A percentile compares a stretch with the other conserved stretches of the same genome.
Conservation (phyloP, 306 rosid genomes). For the Canavalia gladiata region DNA sequence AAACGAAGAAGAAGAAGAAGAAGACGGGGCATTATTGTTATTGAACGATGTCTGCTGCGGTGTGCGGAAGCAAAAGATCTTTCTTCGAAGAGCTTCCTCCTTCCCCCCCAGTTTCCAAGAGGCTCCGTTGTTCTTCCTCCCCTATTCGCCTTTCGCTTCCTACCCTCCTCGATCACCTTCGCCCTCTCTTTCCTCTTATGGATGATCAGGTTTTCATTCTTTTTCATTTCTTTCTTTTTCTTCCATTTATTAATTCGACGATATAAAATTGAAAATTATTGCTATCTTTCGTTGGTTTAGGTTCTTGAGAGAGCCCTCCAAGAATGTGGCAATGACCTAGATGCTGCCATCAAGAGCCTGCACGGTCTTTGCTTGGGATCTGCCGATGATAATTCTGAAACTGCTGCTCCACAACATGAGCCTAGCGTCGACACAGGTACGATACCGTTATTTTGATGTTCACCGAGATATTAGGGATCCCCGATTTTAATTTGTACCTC, state of each 20-base stretch:
- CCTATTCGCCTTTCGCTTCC: slow-evolving; percentile 71
- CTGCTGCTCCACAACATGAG: slow-evolving; percentile 47
- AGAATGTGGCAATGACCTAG: slow-evolving; percentile 84
- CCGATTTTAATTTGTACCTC: not conserved
- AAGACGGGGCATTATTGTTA: slow-evolving; percentile 37
- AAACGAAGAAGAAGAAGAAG: not conserved
- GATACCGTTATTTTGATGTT: not conserved
- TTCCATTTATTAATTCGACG: not conserved
- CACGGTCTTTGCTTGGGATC: slow-evolving; percentile 74
- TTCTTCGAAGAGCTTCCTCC: slow-evolving; percentile 97
- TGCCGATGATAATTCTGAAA: slow-evolving; percentile 48
- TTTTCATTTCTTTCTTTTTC: not conserved
- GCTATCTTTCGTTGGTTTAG: slow-evolving; percentile 51
- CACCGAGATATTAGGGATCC: not conserved
- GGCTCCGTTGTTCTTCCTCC: slow-evolving; percentile 88
- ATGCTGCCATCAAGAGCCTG: slow-evolving; percentile 82
- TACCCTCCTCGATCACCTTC: slow-evolving; percentile 74
- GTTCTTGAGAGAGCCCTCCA: slow-evolving; percentile 81
- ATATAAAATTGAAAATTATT: not conserved
- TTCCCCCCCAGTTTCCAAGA: slow-evolving; percentile 85
- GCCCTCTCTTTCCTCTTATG: slow-evolving; percentile 79
- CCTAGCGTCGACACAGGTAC: slow-evolving; percentile 61
- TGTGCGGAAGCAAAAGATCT: slow-evolving; percentile 99
- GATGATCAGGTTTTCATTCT: slow-evolving; percentile 60
- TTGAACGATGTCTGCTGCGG: slow-evolving; percentile 97